Evolutionary conservation across 441 rosid species (phyloP), one percentile per base, ranked within the genome.

Genomic region (Isatis lusitanica): DNA sequence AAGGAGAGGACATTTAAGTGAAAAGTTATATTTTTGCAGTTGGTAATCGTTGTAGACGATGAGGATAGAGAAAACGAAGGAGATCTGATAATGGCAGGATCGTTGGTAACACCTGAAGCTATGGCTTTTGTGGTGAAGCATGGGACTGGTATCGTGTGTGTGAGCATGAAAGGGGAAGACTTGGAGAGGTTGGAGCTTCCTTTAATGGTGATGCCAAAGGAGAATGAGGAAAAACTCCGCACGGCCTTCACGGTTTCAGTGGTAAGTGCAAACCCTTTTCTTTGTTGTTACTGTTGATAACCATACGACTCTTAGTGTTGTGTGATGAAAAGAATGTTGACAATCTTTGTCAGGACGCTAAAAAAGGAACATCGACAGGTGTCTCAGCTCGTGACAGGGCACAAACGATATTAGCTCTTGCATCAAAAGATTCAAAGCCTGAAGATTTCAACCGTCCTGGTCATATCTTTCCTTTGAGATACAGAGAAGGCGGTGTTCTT

Each of bases 11-110:
- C n/a, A 21, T 55, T 55, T 47, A n/a, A 60, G 31, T 55, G 50
- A 46, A 42, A 11, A 63, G 3, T 75, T 62, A 9, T 58, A 35
- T 16, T 0, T 55, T 53, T 79, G 73, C 77, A 86, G 92, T n/a
- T 83, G 61, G 88, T 88, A n/a, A 75, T 88, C 65, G 92, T 86
- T 81, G 90, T 86, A 8, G 92, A 88, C 81, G 90, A 88, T 75
- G 90, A 86, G 55, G 92, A 86, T 44, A 88, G 90, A 71, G 92
- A 88, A 78, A 88, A 86, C 26, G 92, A 88, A 68, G 90, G 92
- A 30, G 90, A 88, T 77, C 63, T 88, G 55, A 88, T 86, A 30
- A 84, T 88, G 90, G 92, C 88, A 1, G 90, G 85, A 2, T 78
- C 86, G 0, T 63, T 83, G 80, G 84, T 70, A 56, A 86, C 86